Conservation (phyloP, 768 basidiomycete species). For the Naganishia kalamii region DNA sequence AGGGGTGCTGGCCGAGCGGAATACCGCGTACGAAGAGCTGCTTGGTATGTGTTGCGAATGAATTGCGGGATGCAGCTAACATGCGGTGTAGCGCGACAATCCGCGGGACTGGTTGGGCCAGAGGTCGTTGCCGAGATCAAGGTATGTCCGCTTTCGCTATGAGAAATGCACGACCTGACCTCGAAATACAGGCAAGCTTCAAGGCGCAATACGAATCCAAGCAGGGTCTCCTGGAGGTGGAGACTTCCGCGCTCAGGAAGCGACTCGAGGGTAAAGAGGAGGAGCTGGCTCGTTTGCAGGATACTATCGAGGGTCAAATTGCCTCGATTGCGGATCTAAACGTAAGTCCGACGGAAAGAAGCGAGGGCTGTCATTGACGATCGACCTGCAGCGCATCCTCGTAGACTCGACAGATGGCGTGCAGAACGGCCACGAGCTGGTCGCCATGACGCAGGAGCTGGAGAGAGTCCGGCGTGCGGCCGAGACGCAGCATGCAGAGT, state of each 20-base stretch:
- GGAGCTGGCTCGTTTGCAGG: conserved; percentile 76
- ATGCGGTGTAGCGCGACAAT: conserved; percentile 3
- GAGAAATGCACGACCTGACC: neutral
- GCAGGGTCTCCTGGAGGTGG: conserved; percentile 78
- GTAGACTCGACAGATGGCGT: conserved; percentile 95
- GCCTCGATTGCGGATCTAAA: conserved; percentile 97
- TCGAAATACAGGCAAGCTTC: conserved; percentile 68
- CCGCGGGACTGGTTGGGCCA: conserved; percentile 39
- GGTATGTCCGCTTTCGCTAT: conserved; percentile 49
- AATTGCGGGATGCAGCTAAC: neutral
- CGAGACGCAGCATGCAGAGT: conserved; percentile 95
- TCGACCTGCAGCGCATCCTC: conserved; percentile 65
- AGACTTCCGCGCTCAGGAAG: conserved; percentile 77
- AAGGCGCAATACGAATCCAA: conserved; percentile 89
- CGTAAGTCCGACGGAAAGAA: conserved; percentile 51
- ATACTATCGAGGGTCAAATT: conserved; percentile 84
- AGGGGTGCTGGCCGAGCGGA: conserved; percentile 66
- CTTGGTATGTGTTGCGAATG: conserved; percentile 55
- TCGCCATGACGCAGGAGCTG: conserved; percentile 92
- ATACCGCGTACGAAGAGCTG: conserved; percentile 93
- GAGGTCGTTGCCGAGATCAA: conserved; percentile 87
- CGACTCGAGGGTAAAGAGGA: conserved; percentile 77
- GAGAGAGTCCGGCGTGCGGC: conserved; percentile 94
- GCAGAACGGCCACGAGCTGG: conserved; percentile 92
- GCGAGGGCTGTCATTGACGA: neutral